Percentiles rank a stretch among this genome's conserved stretches.
Conservation (phyloP, 2,329 filamentous ascomycete species). For the Xylaria sp. region DNA sequence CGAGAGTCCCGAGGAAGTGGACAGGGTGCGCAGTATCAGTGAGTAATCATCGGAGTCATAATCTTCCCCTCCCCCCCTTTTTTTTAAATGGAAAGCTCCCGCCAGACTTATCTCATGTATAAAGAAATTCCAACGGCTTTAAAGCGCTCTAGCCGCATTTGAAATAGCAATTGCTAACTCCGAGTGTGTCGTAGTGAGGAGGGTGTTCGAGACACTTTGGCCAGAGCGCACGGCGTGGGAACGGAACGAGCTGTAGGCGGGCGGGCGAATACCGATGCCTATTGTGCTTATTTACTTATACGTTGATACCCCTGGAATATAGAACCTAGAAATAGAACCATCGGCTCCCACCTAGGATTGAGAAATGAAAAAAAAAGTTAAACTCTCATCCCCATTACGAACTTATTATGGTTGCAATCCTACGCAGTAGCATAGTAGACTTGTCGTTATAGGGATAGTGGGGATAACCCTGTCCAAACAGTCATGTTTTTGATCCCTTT, state of each 20-base stretch:
- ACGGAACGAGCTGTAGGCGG: slow-evolving; percentile 14
- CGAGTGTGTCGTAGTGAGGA: slow-evolving; percentile 34
- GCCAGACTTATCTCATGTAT: background rate
- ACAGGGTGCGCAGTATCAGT: slow-evolving; percentile 51
- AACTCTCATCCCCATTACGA: background rate
- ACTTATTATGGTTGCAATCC: too few species aligned
- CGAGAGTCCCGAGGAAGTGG: slow-evolving; percentile 50
- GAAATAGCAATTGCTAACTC: background rate
- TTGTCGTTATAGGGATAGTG: too few species aligned
- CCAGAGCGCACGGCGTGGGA: slow-evolving; percentile 35
- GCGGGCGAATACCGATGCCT: background rate
- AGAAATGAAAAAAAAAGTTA: too few species aligned
- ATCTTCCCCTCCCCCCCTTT: background rate
- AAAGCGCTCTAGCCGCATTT: background rate
- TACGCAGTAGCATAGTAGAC: too few species aligned
- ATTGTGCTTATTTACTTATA: background rate
- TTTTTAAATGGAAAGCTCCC: background rate
- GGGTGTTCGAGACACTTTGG: slow-evolving; percentile 52
- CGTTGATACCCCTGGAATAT: slow-evolving; percentile 16
- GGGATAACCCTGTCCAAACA: too few species aligned
- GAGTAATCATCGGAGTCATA: background rate
- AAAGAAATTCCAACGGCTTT: too few species aligned
- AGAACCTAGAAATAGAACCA: background rate
- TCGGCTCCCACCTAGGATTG: background rate
- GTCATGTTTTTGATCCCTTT: too few species aligned